Conservation (phyloP, 179 eudicot species). For the Heliamphora pulchella region DNA sequence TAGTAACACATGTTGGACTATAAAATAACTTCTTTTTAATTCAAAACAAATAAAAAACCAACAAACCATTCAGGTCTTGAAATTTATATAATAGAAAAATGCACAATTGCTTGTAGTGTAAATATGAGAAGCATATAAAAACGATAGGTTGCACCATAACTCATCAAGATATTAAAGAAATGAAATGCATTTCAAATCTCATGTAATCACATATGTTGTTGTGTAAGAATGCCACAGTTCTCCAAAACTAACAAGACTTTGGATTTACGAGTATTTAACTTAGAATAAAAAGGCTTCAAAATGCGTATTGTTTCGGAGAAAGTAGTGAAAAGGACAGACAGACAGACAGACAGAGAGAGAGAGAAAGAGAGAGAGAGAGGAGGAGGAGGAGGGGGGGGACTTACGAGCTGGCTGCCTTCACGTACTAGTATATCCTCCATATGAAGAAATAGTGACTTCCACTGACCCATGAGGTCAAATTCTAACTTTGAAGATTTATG, state of each 20-base stretch:
- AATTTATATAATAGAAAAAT: background rate
- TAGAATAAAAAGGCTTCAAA: background rate
- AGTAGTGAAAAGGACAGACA: background rate
- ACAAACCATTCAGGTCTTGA: background rate
- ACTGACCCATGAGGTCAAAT: conserved; percentile 46
- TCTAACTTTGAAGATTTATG: conserved; percentile 28
- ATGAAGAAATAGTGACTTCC: conserved; percentile 67
- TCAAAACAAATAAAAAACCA: background rate
- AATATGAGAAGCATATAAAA: background rate
- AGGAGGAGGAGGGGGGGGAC: too few species aligned
- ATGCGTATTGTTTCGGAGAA: background rate
- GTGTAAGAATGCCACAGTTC: background rate
- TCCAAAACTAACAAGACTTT: background rate
- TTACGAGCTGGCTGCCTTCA: conserved; percentile 67
- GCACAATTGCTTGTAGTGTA: background rate
- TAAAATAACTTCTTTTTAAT: background rate
- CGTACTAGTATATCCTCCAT: conserved; percentile 43
- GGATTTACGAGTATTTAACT: background rate
- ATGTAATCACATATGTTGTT: background rate
- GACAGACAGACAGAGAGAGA: too few species aligned
- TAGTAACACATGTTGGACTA: background rate
- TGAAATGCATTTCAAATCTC: background rate
- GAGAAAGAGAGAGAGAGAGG: too few species aligned
- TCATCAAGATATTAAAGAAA: background rate
- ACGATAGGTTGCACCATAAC: background rate